Evolutionary conservation across 345 rosid genomes (phyloP).

Genomic region (Eucalyptus sideroxylon): DNA sequence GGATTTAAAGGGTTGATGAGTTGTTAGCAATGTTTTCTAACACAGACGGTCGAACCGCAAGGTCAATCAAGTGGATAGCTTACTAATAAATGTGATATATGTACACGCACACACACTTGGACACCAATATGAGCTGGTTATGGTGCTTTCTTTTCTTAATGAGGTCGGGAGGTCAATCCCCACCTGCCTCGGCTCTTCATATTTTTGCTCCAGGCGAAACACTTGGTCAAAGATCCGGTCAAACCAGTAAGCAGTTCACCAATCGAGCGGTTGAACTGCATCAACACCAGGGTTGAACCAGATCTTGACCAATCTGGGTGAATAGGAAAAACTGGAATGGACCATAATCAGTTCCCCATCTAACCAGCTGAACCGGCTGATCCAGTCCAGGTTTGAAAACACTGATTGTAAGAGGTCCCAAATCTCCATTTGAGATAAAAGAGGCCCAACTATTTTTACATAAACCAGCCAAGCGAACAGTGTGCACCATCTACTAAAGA

Average conservation of each 20-base stretch:
- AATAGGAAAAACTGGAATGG: neutral
- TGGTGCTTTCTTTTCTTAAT: neutral
- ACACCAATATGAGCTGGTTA: neutral
- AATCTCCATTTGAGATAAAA: neutral
- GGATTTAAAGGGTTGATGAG: neutral
- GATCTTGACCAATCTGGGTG: neutral
- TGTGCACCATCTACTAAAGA: neutral
- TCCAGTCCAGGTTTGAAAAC: neutral
- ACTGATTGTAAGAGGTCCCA: neutral
- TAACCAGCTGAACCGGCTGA: neutral
- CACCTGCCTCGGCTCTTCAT: neutral
- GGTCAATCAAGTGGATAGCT: neutral
- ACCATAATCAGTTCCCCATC: neutral
- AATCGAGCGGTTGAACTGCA: neutral
- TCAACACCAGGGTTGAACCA: neutral
- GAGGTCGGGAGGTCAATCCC: neutral
- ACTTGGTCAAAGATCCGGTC: neutral
- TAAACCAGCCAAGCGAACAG: neutral
- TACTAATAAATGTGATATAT: neutral
- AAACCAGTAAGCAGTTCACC: neutral
- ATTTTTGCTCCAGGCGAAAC: neutral
- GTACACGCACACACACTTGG: neutral
- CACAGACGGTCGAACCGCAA: fast-evolving
- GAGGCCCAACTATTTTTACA: neutral
- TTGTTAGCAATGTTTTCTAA: neutral